Conservation (phyloP, 768 basidiomycete genomes). For the Russula dissimulans region DNA sequence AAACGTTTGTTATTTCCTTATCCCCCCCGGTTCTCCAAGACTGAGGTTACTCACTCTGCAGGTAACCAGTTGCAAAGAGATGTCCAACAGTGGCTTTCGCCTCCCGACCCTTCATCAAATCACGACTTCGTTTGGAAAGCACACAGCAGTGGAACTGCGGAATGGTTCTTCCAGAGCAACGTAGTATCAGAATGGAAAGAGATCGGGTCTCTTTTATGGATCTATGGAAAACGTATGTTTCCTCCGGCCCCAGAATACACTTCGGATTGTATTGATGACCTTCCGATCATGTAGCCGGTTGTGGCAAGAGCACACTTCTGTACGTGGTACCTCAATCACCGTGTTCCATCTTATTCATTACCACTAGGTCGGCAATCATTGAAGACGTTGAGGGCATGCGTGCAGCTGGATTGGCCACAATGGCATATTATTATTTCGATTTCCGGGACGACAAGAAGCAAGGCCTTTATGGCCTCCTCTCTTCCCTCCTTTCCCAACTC, state of each 20-base stretch:
- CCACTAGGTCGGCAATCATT: neutral
- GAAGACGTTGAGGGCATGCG: neutral
- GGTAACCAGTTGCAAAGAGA: neutral
- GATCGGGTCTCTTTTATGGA: neutral
- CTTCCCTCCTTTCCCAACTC: neutral
- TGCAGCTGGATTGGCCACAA: neutral
- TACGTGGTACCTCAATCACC: neutral
- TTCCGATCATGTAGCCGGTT: neutral
- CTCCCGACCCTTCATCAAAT: neutral
- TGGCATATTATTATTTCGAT: neutral
- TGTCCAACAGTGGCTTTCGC: neutral
- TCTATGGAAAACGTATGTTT: constrained; percentile 1
- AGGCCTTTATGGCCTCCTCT: neutral
- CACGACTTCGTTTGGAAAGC: neutral
- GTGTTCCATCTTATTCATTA: neutral
- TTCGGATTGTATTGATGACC: neutral
- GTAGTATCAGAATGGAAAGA: neutral
- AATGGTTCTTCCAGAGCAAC: neutral
- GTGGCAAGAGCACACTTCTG: constrained; percentile 3
- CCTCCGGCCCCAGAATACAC: rapidly evolving
- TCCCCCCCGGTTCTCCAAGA: neutral
- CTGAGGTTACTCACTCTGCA: neutral
- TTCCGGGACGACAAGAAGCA: neutral
- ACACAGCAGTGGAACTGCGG: neutral
- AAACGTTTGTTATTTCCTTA: neutral